These are phyloP conservation scores for Dispira simplex DNA, from an alignment of 192 early-diverging fungal species.

Conservation along the genomic window DNA sequence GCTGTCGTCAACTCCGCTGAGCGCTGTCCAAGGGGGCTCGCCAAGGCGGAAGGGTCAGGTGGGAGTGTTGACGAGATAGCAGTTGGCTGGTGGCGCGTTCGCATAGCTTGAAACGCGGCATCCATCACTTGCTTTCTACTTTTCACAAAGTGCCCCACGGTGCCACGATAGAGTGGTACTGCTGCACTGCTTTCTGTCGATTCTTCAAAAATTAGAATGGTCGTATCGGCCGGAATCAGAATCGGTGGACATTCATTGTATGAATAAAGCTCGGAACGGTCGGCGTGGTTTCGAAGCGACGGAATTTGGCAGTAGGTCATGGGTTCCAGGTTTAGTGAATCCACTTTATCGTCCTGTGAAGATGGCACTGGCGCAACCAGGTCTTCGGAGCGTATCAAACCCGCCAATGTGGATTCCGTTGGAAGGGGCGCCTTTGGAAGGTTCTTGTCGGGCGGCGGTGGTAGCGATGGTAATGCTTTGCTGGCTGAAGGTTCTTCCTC, in stretches of 20 bases:
- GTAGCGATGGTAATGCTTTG: too few relatives aligned
- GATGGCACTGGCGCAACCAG: too few relatives aligned
- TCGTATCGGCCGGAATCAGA: slow-evolving; percentile 42
- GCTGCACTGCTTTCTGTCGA: slow-evolving; percentile 50
- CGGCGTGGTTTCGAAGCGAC: not conserved
- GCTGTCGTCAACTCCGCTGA: too few relatives aligned
- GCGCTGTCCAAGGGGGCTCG: too few relatives aligned
- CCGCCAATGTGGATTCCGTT: too few relatives aligned
- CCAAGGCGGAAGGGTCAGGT: too few relatives aligned
- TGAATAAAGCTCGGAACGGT: not conserved
- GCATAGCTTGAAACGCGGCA: slow-evolving; percentile 12
- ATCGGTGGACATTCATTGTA: slow-evolving; percentile 43
- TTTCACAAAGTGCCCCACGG: slow-evolving; percentile 20
- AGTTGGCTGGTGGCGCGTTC: too few relatives aligned
- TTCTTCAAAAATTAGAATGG: slow-evolving; percentile 62
- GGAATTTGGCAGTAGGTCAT: not conserved
- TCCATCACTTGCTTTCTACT: not conserved
- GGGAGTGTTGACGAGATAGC: too few relatives aligned
- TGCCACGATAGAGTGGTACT: slow-evolving; percentile 57
- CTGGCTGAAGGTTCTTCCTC: too few relatives aligned
- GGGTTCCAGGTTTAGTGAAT: not conserved
- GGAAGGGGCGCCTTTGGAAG: too few relatives aligned
- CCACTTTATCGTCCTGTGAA: not conserved
- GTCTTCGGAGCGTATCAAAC: too few relatives aligned
- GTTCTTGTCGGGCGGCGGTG: too few relatives aligned